Evolutionary conservation across 768 basidiomycete genomes (phyloP).

Genomic region (Boletus barrowsii): DNA sequence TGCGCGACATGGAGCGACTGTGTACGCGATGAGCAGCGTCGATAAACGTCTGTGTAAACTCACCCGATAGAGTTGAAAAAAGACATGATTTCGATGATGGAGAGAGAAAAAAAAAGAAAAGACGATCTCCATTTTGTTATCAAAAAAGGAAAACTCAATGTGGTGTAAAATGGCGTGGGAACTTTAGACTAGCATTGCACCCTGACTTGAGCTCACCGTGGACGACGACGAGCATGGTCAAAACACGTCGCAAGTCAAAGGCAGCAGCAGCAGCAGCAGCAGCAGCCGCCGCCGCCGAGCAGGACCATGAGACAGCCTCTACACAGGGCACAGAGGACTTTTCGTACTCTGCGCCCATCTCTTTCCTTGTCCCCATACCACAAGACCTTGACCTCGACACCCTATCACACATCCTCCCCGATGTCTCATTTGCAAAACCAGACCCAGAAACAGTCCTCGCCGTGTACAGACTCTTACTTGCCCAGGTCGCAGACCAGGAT

Average conservation of each 20-base stretch:
- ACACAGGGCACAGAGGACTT: slow-evolving; percentile 36
- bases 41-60: slow-evolving; percentile 16
- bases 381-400: slow-evolving; percentile 64
- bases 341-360: slow-evolving; percentile 16
- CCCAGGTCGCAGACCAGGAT: slow-evolving; percentile 56
- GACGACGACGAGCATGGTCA: slow-evolving; percentile 25
- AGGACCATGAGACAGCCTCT: slow-evolving; percentile 34
- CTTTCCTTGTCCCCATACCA: slow-evolving; percentile 48
- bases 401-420: slow-evolving; percentile 60
- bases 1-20: slow-evolving; percentile 75
- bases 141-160: background rate
- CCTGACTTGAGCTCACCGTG: background rate
- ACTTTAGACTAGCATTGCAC: background rate
- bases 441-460: slow-evolving; percentile 57
- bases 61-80: slow-evolving; percentile 84
- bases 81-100: slow-evolving; percentile 48
- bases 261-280: slow-evolving; percentile 42
- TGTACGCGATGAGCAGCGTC: slow-evolving; percentile 4
- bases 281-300: slow-evolving; percentile 22
- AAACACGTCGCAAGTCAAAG: slow-evolving; percentile 64
- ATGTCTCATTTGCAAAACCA: slow-evolving; percentile 51
- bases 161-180: background rate
- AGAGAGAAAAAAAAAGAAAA: background rate
- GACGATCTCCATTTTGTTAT: background rate
- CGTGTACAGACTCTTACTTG: slow-evolving; percentile 60